Conservation (phyloP, 495 filamentous ascomycete species). For the Rusavskia elegans region DNA sequence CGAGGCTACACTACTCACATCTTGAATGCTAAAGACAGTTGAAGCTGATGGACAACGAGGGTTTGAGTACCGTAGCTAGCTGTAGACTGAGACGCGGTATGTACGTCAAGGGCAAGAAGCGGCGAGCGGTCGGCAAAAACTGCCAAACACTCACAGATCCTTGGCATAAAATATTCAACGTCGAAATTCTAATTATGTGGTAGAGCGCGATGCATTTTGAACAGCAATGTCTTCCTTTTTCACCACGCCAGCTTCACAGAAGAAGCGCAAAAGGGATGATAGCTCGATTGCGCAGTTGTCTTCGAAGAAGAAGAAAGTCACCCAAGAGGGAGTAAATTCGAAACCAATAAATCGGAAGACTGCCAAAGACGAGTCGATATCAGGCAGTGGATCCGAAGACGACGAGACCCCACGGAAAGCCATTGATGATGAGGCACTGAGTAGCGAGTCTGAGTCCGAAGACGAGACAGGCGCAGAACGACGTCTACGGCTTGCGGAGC, state of each 20-base stretch:
- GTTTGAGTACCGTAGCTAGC: background rate
- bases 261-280: constrained; percentile 60
- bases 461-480: constrained; percentile 79
- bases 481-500: constrained; percentile 75
- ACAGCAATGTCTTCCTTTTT: constrained; percentile 70
- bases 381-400: constrained; percentile 64
- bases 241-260: constrained; percentile 56
- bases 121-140: background rate
- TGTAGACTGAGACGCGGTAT: background rate
- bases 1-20: background rate
- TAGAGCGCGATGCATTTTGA: no score
- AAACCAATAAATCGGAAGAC: constrained; percentile 12
- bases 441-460: constrained; percentile 27
- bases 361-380: constrained; percentile 56
- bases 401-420: constrained; percentile 26
- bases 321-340: constrained; percentile 15
- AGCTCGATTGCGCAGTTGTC: constrained; percentile 25
- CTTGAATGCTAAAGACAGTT: background rate
- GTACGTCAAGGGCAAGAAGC: background rate
- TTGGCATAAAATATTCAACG: background rate
- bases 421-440: constrained; percentile 24
- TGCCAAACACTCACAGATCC: background rate
- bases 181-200: no score
- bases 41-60: background rate
- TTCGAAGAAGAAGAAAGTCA: constrained; percentile 34